These are phyloP conservation scores for Diaporthe velutina DNA, from an alignment of 2,329 filamentous ascomycete species.

Conservation along the genomic window DNA sequence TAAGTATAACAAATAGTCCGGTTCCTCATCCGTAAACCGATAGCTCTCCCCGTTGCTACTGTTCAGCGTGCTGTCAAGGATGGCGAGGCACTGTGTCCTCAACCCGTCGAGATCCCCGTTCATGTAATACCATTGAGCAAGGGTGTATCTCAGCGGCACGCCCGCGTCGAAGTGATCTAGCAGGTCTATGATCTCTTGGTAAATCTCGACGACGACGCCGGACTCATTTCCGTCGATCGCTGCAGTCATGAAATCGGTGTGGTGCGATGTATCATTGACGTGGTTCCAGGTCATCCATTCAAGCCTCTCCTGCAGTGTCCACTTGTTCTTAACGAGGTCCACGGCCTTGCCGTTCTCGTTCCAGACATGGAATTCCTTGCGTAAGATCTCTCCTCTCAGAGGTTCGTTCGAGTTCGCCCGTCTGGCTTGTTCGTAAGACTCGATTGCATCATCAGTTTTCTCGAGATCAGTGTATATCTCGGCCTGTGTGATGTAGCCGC, in stretches of 20 bases:
- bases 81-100: not conserved
- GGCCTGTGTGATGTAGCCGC: not conserved
- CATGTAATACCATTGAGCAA: not conserved
- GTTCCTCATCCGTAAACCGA: slow-evolving; percentile 32
- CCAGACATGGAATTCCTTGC: slow-evolving; percentile 21
- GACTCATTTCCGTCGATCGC: not conserved
- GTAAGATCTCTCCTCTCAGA: slow-evolving; percentile 8
- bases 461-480: not conserved
- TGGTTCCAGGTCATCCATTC: slow-evolving; percentile 30
- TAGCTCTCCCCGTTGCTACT: not conserved
- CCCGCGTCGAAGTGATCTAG: slow-evolving; percentile 31
- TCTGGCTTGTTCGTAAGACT: slow-evolving; percentile 25
- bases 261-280: not conserved
- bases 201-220: not conserved
- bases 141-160: not conserved
- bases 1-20: not conserved
- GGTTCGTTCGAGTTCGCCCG: slow-evolving; percentile 20
- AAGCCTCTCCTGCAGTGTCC: slow-evolving; percentile 27
- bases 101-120: not conserved
- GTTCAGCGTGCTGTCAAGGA: slow-evolving; percentile 28
- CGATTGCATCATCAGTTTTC: slow-evolving; percentile 11
- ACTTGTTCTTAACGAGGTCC: slow-evolving; percentile 12
- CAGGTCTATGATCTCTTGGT: slow-evolving; percentile 20
- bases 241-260: not conserved
- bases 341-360: not conserved